Base-by-base conservation (phyloP, 73 alveolate genomes). In the Effrenium voratum region DNA sequence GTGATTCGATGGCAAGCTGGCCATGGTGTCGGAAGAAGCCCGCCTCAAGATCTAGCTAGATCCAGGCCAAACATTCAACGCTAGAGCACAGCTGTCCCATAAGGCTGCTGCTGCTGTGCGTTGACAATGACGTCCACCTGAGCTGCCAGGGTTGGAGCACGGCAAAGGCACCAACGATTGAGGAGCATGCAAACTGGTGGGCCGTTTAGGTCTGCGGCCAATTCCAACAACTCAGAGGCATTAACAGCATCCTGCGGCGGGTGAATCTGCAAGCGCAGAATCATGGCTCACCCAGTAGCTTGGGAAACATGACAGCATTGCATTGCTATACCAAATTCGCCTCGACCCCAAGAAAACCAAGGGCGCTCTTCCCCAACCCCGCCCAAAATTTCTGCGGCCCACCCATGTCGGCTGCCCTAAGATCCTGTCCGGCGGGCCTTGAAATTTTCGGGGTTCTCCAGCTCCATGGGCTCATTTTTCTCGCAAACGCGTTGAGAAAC, bases 101-200 rank as follows among this genome's bases (percentile, higher is more conserved):
- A 26, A 47, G 86, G 46, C 34, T 43, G 32, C 50, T 10, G 86
- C 97, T 90, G 97, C 75, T 90, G 97, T 2, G 97, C 97, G 26
- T 90, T 90, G 52, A 90, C 97, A 32, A 90, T 90, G 75, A 90
- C 97, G 46, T 77, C 97, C 8, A 63, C 95, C 95, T 87, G 50
- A 43, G 19, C 40, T 63, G 47, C 26, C 50, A 68, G 8, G 26
- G 70, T 50, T 4, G 75, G 15, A 16, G n/a, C n/a, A n/a, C n/a
- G 36, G 3, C 40, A 50, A 73, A 24, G 19, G 84, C n/a, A 5
- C 8, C 30, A 15, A 40, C 13, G 16, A 5, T 73, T 36, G 34
- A 34, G 19, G 40, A 73, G 52, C 50, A 38, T 73, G 34, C 55
- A 73, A 73, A 16, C 87, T 0, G 32, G 2, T n/a, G 28, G 19